Conservation (phyloP, 228 moss, liverwort and hornwort genomes). For the Sphagnum magellanicum region DNA sequence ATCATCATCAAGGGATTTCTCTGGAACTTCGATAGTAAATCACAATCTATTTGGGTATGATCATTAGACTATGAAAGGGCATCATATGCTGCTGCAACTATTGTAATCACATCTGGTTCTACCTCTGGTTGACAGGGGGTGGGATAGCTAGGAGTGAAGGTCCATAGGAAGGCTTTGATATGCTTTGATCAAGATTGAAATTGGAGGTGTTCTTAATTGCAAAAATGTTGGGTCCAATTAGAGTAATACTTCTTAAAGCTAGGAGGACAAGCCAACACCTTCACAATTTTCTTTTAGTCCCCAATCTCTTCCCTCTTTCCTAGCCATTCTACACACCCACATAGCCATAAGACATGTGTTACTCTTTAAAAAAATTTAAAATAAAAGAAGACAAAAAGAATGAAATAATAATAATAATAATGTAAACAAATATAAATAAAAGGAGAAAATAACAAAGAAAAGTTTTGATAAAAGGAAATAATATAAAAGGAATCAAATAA, state of each 20-base stretch:
- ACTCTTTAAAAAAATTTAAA: too few relatives aligned
- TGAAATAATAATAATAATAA: too few relatives aligned
- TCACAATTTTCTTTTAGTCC: too few relatives aligned
- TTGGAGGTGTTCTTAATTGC: slow-evolving; percentile 15
- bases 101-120: slow-evolving; percentile 50
- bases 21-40: slow-evolving; percentile 48
- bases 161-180: slow-evolving; percentile 11
- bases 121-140: slow-evolving; percentile 18
- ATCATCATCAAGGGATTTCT: slow-evolving; percentile 54
- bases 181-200: slow-evolving; percentile 21
- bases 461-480: too few relatives aligned
- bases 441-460: too few relatives aligned
- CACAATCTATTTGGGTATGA: slow-evolving; percentile 40
- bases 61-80: slow-evolving; percentile 48
- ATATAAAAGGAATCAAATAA: too few relatives aligned
- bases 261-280: too few relatives aligned
- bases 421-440: too few relatives aligned
- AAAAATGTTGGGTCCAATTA: slow-evolving; percentile 10
- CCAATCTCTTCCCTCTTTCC: too few relatives aligned
- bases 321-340: too few relatives aligned
- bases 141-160: slow-evolving; percentile 7
- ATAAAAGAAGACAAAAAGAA: too few relatives aligned
- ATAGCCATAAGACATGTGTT: too few relatives aligned
- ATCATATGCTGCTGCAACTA: slow-evolving; percentile 43
- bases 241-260: slow-evolving; percentile 5